These are phyloP conservation scores for Boletus subparvulus DNA, from an alignment of 768 basidiomycete species.

Conservation along the genomic window DNA sequence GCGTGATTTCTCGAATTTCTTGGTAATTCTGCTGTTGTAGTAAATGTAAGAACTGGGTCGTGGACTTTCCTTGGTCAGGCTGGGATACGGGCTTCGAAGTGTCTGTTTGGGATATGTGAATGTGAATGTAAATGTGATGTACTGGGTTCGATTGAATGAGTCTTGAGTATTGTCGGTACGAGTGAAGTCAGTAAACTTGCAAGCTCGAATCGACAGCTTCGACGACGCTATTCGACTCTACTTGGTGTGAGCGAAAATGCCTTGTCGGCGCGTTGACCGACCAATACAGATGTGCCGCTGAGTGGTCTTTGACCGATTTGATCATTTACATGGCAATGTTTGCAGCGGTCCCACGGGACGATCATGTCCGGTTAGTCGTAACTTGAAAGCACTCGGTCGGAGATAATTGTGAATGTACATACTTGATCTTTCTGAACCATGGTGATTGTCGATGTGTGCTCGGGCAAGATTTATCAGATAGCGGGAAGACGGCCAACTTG, in stretches of 20 bases:
- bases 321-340: not conserved
- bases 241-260: too few species aligned
- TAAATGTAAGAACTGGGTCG: not conserved
- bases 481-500: not conserved
- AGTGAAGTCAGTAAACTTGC: not conserved
- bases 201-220: too few species aligned
- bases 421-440: too few species aligned
- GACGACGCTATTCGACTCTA: not conserved
- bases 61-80: not conserved
- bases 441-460: not conserved
- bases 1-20: not conserved
- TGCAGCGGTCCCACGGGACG: too few species aligned
- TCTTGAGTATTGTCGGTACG: not conserved
- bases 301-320: not conserved
- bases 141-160: not conserved
- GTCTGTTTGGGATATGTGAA: not conserved
- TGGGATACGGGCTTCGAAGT: not conserved
- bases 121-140: not conserved
- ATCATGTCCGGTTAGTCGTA: too few species aligned
- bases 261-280: not conserved
- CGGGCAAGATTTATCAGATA: too few species aligned
- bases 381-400: too few species aligned
- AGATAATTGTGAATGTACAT: too few species aligned
- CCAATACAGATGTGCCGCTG: not conserved
- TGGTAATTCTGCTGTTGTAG: not conserved